phyloP scores from a whole-genome alignment of 2,329 filamentous ascomycete genomes.

The Neopestalotiopsis sp. region DNA sequence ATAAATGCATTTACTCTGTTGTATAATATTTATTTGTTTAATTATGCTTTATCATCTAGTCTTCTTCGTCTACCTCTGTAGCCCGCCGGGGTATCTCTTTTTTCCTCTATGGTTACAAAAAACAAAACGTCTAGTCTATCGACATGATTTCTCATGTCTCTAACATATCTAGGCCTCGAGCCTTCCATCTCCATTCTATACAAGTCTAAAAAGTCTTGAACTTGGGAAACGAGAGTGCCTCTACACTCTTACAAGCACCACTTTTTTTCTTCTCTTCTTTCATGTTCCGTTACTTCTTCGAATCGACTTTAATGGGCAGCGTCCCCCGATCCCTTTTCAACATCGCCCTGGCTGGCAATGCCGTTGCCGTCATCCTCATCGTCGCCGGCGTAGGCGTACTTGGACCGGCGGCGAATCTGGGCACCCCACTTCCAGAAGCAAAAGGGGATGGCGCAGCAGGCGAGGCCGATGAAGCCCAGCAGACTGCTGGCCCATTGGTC shows the following conservation, averaged over 20 bases:
- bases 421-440: slow-evolving; percentile 82
- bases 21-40: not conserved
- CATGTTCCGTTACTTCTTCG: not conserved
- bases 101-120: not conserved
- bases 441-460: slow-evolving; percentile 83
- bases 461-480: slow-evolving; percentile 75
- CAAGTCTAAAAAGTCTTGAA: not conserved
- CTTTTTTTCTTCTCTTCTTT: not conserved
- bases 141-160: not conserved
- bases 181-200: not conserved
- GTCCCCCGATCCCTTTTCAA: slow-evolving; percentile 11
- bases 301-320: not conserved
- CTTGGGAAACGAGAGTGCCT: not conserved
- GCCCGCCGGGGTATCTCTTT: not conserved
- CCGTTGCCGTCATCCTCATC: slow-evolving; percentile 44
- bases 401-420: slow-evolving; percentile 69
- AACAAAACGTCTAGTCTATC: not conserved
- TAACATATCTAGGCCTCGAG: not conserved
- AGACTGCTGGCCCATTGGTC: slow-evolving; percentile 79
- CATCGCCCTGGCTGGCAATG: not conserved
- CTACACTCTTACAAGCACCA: not conserved
- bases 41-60: not conserved
- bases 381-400: slow-evolving; percentile 74
- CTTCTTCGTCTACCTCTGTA: not conserved
- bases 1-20: too few relatives aligned